Evolutionary conservation across 2,329 filamentous ascomycete genomes (phyloP).

Genomic region (Exophiala calicioides): DNA sequence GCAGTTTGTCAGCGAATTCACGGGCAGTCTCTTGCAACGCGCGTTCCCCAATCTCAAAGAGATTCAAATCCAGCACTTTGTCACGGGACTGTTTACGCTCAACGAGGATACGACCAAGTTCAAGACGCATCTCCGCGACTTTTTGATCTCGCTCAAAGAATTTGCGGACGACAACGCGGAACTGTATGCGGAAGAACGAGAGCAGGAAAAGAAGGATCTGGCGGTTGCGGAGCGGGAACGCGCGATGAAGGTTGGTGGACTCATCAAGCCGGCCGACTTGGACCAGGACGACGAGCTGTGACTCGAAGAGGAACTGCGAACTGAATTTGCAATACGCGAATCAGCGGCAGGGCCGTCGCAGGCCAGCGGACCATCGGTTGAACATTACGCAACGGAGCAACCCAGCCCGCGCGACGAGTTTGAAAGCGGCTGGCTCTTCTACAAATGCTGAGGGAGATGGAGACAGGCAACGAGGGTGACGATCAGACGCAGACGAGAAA

Average conservation of each 20-base stretch:
- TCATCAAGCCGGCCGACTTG: conserved; percentile 96
- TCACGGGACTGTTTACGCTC: conserved; percentile 81
- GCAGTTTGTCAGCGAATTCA: conserved; percentile 87
- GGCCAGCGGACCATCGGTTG: conserved; percentile 23
- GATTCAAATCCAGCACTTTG: conserved; percentile 86
- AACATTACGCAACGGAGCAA: conserved; percentile 30
- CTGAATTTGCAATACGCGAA: conserved; percentile 23
- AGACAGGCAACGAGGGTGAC: neutral
- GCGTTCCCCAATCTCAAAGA: conserved; percentile 91
- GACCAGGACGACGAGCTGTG: conserved; percentile 80
- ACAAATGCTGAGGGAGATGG: conserved; percentile 21
- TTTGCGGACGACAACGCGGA: conserved; percentile 95
- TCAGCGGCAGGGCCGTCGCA: conserved; percentile 8
- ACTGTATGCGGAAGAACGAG: conserved; percentile 89
- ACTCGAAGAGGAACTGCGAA: conserved; percentile 70
- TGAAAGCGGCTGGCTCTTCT: conserved; percentile 28
- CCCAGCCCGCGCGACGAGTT: conserved; percentile 14
- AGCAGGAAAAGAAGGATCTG: conserved; percentile 82
- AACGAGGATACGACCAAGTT: conserved; percentile 92
- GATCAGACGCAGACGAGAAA: conserved; percentile 9
- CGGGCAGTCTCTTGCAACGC: conserved; percentile 78
- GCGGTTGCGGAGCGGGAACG: conserved; percentile 88
- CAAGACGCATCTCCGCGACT: conserved; percentile 93
- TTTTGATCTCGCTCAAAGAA: conserved; percentile 95
- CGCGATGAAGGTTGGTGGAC: conserved; percentile 88